Percentiles rank a stretch among this genome's conserved stretches.
Conservation (phyloP, 163 green algal genomes). For the Chloroidium sp. region DNA sequence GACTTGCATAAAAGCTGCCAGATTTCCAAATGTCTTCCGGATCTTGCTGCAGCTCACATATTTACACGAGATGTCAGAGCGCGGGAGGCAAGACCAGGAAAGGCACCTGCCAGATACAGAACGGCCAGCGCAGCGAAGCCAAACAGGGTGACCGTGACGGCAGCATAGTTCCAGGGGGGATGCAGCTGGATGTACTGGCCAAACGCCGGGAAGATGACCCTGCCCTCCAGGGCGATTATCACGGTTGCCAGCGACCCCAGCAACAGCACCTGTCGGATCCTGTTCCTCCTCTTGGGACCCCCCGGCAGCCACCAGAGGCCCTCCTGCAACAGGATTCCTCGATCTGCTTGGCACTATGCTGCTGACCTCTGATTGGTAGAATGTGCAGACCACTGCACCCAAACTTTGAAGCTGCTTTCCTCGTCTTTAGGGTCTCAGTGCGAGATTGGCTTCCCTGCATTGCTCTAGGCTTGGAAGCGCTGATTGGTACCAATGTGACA, state of each 20-base stretch:
- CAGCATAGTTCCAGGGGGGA: conserved; percentile 77
- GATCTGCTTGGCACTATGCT: no score
- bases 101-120: conserved; percentile 40
- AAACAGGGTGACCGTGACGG: conserved; percentile 70
- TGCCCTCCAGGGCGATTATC: conserved; percentile 71
- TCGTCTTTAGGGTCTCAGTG: no score
- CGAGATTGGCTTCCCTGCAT: no score
- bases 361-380: no score
- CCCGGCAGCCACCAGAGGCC: conserved; percentile 68
- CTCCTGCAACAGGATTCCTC: conserved; percentile 10
- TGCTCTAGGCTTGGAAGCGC: no score
- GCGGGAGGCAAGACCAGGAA: neutral
- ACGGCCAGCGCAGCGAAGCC: conserved; percentile 34
- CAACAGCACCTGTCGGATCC: conserved; percentile 29
- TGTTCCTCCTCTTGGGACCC: conserved; percentile 3
- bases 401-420: no score
- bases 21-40: neutral
- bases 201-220: conserved; percentile 85
- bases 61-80: neutral
- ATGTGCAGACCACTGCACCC: no score
- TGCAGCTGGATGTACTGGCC: conserved; percentile 83
- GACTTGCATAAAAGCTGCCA: conserved; percentile 4
- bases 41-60: neutral
- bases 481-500: no score
- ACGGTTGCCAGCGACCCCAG: conserved; percentile 33